Percentiles rank a stretch among this genome's conserved stretches.
Evolutionary conservation across 2,329 filamentous ascomycete genomes (phyloP).

Genomic region (Shiraia sp.): DNA sequence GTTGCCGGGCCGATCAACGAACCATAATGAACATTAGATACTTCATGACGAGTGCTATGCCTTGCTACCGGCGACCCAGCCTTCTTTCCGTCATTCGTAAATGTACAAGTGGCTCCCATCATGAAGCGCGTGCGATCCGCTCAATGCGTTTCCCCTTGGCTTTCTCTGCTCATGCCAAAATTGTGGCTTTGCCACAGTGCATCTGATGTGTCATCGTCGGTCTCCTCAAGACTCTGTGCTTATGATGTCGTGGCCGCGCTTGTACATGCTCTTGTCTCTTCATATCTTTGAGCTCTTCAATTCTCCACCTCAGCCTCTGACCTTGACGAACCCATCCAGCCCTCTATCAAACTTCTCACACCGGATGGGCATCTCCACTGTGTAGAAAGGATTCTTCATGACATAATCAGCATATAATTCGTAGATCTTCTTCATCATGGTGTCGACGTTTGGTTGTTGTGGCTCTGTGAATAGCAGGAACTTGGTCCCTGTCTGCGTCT

Average conservation of each 20-base stretch:
- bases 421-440: constrained; percentile 82
- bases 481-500: constrained; percentile 90
- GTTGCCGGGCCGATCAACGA: constrained; percentile 20
- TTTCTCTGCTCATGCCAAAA: no score
- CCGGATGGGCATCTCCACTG: constrained; percentile 93
- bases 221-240: background rate
- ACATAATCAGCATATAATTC: constrained; percentile 96
- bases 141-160: no score
- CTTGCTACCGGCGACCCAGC: no score
- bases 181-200: no score
- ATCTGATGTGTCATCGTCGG: no score
- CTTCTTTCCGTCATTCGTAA: no score
- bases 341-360: constrained; percentile 95
- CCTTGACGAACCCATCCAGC: constrained; percentile 76
- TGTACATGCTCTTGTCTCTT: background rate
- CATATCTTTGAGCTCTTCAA: background rate
- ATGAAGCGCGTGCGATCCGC: no score
- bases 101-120: no score
- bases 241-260: background rate
- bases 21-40: constrained; percentile 12
- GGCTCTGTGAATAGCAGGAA: constrained; percentile 94
- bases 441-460: constrained; percentile 83
- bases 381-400: constrained; percentile 99
- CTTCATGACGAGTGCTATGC: no score
- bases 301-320: constrained; percentile 30